Evolutionary conservation across 1,139 yeast genomes (phyloP).

Genomic region (Komagataea norvegica): DNA sequence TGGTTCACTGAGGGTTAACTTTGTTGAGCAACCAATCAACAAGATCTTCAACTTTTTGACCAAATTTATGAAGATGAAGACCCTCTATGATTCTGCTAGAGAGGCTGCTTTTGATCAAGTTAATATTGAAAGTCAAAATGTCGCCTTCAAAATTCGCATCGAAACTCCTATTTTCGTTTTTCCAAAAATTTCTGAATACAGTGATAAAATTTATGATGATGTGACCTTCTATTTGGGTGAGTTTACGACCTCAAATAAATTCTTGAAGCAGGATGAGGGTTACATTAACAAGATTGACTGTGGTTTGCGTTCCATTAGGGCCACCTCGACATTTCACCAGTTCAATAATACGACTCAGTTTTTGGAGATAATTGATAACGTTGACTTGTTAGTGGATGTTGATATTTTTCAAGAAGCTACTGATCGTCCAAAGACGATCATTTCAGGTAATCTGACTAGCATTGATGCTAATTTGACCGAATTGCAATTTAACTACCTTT

Average conservation of each 20-base stretch:
- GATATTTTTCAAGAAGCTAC: constrained; percentile 47
- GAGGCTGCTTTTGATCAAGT: constrained; percentile 69
- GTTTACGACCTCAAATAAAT: constrained; percentile 63
- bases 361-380: constrained; percentile 62
- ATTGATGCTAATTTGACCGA: constrained; percentile 71
- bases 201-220: constrained; percentile 46
- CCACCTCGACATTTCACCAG: constrained; percentile 57
- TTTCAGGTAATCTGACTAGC: constrained; percentile 62
- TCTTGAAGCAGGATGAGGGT: constrained; percentile 32
- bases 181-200: constrained; percentile 53
- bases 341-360: constrained; percentile 42
- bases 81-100: constrained; percentile 80
- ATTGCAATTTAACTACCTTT: constrained; percentile 59
- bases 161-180: constrained; percentile 81
- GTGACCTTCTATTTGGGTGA: constrained; percentile 81
- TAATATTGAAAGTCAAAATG: constrained; percentile 52
- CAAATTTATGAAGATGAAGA: constrained; percentile 82
- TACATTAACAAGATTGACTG: constrained; percentile 51
- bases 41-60: constrained; percentile 62
- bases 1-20: constrained; percentile 70
- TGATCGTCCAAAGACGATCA: constrained; percentile 47
- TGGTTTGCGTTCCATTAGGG: constrained; percentile 67
- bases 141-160: constrained; percentile 67
- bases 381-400: constrained; percentile 62
- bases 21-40: constrained; percentile 75